Evolutionary conservation across 768 basidiomycete species (phyloP), one percentile per base, ranked within the genome.

Genomic region (Sistotremastrum niveocremeum): DNA sequence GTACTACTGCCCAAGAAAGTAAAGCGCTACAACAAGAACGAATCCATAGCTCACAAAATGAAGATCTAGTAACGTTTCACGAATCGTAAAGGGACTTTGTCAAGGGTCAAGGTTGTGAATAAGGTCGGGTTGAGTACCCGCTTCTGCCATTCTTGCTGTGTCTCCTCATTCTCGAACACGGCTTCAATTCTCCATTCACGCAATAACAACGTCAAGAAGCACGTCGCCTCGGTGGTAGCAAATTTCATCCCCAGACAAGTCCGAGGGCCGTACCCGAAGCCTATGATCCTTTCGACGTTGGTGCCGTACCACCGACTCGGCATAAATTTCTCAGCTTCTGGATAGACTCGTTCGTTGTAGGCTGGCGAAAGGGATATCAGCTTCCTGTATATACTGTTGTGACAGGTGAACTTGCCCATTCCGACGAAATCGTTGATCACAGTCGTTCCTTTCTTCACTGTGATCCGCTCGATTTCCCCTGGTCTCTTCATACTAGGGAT

Each of bases 211-310:
- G 73, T 65, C 12, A 79, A 63, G 62, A 79, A 73, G 42, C 66
- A 68, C 11, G 77, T 66, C 2, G 66, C 63, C 53, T 79, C 75
- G 0, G 63, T 66, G 1, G 66, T 63, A 2, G 77, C 73, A 51
- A 80, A 79, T 49, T 68, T 73, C 31, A 72, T 62, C 4, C 77
- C 77, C 7, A 77, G 58, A 49, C 77, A 80, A 10, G 57, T 53
- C 9, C 75, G 67, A 32, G 74, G 73, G 41, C 72, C 72, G 68
- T 48, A 29, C n/a, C 46, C 39, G 41, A 11, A 45, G 5, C 32
- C 10, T 45, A n/a, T 9, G 40, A 29, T 32, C 29, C 29, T 34
- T 28, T 11, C 9, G 6, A 46, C 49, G 7, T 29, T 52, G 11
- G 66, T 51, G 3, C 63, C 68, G 42, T 71, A 61, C 74, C 74